These are phyloP conservation scores for Zygnema cylindricum DNA, from an alignment of 139 green algal genomes.

Conservation along the genomic window DNA sequence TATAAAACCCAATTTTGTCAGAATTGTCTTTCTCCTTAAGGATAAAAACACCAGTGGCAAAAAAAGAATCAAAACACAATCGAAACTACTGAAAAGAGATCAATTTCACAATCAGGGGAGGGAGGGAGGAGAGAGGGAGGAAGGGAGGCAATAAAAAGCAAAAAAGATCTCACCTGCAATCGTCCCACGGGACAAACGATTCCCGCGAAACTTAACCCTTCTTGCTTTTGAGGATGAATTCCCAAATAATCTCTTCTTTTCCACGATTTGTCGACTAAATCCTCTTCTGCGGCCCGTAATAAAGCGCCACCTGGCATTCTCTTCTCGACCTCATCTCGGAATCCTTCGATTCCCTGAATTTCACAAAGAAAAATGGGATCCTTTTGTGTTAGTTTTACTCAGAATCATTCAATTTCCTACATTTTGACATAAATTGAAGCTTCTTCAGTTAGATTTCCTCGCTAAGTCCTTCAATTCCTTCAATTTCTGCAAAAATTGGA, in stretches of 20 bases:
- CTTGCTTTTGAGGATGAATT: constrained; percentile 92
- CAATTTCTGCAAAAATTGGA: too few species aligned
- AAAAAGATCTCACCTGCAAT: constrained; percentile 66
- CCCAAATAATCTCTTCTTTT: constrained; percentile 72
- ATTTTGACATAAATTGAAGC: too few species aligned
- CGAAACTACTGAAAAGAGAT: too few species aligned
- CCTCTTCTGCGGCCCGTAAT: constrained; percentile 14
- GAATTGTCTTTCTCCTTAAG: too few species aligned
- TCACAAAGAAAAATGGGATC: neutral
- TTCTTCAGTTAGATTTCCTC: too few species aligned
- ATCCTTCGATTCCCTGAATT: constrained; percentile 63
- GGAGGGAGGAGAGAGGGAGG: neutral
- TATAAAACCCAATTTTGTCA: too few species aligned
- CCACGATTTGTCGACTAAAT: constrained; percentile 58
- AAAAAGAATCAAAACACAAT: too few species aligned
- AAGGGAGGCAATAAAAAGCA: neutral
- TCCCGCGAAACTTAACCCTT: constrained; percentile 76
- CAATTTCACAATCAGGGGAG: neutral
- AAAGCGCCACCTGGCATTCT: constrained; percentile 75
- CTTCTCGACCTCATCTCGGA: constrained; percentile 74
- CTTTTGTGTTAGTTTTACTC: too few species aligned
- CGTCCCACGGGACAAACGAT: constrained; percentile 85
- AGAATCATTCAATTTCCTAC: too few species aligned
- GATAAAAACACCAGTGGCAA: too few species aligned
- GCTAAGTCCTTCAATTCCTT: too few species aligned